phyloP scores from a whole-genome alignment of 495 filamentous ascomycete species.

The Copromyces sp. region DNA sequence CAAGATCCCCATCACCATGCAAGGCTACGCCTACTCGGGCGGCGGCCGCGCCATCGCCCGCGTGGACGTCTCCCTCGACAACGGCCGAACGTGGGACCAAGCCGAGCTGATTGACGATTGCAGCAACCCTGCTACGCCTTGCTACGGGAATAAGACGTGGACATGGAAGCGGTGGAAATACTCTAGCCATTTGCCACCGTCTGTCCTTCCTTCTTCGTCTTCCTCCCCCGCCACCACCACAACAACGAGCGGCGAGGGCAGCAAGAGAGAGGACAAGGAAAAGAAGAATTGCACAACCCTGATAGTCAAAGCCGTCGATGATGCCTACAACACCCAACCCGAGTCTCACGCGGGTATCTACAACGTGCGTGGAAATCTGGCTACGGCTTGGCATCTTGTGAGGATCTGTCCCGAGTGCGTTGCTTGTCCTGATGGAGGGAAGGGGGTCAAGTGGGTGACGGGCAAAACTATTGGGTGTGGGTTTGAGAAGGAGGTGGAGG shows the following conservation, averaged over 20 bases:
- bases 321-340: slow-evolving; percentile 48
- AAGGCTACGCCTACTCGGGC: slow-evolving; percentile 51
- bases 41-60: slow-evolving; percentile 44
- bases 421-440: neutral
- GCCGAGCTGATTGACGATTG: slow-evolving; percentile 37
- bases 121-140: slow-evolving; percentile 11
- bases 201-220: neutral
- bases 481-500: neutral
- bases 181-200: slow-evolving; percentile 12
- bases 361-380: slow-evolving; percentile 46
- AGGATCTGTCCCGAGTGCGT: slow-evolving; percentile 21
- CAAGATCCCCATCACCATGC: slow-evolving; percentile 28
- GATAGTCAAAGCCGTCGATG: slow-evolving; percentile 48
- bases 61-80: slow-evolving; percentile 48
- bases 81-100: slow-evolving; percentile 44
- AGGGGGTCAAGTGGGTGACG: neutral
- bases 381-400: slow-evolving; percentile 46
- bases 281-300: slow-evolving; percentile 27
- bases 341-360: slow-evolving; percentile 40
- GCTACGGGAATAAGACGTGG: slow-evolving; percentile 37
- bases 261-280: neutral
- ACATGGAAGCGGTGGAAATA: slow-evolving; percentile 46
- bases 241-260: slow-evolving; percentile 2
- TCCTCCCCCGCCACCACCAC: neutral
- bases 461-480: slow-evolving; percentile 5